Conservation (phyloP, 495 filamentous ascomycete species). For the Peziza echinospora region DNA sequence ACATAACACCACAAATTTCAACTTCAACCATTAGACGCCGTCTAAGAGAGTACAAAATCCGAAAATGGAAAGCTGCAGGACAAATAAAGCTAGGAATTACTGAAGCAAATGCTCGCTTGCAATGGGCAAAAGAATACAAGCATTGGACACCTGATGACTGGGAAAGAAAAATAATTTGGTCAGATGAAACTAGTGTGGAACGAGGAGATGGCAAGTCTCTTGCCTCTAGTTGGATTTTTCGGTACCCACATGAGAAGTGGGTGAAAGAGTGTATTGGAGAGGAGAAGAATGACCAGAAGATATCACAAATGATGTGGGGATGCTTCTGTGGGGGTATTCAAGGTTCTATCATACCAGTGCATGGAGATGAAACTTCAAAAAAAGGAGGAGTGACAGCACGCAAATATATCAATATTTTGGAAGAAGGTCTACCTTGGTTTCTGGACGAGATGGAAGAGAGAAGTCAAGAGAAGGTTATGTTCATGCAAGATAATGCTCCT, state of each 20-base stretch:
- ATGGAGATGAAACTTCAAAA: not conserved
- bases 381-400: not conserved
- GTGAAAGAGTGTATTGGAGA: not conserved
- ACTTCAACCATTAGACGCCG: not conserved
- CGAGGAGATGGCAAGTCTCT: not conserved
- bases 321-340: not conserved
- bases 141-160: not conserved
- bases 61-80: not conserved
- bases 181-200: not conserved
- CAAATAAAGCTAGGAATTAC: not conserved
- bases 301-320: not conserved
- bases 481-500: constrained; percentile 1
- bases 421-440: not conserved
- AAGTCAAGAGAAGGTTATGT: not conserved
- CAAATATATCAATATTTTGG: not conserved
- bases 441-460: not conserved
- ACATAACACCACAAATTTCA: not conserved
- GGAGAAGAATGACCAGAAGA: not conserved
- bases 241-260: not conserved
- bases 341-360: not conserved
- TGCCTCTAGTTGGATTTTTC: constrained; percentile 1
- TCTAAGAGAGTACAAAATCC: not conserved
- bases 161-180: not conserved
- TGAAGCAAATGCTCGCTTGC: not conserved
- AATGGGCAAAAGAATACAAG: not conserved